A percentile compares a stretch with the other conserved stretches of the same genome.
Evolutionary conservation across 2,329 filamentous ascomycete species (phyloP).

Genomic region (Dendrostoma leiphaemia): DNA sequence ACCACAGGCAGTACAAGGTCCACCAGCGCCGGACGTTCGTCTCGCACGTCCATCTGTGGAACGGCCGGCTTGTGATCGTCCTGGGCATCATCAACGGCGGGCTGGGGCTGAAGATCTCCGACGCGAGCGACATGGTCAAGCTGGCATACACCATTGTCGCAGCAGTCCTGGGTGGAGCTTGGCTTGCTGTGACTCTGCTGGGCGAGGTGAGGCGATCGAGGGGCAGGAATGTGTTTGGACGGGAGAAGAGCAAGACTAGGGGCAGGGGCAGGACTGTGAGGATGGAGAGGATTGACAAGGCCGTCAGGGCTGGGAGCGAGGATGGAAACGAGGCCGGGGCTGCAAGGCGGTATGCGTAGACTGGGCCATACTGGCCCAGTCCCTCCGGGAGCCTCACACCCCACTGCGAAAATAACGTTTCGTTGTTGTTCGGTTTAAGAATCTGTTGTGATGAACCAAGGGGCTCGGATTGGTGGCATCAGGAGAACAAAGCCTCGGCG

Average conservation of each 20-base stretch:
- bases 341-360: not conserved
- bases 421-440: too few species aligned
- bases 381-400: too few species aligned
- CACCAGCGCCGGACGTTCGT: constrained; percentile 36
- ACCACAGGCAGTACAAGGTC: constrained; percentile 40
- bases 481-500: not conserved
- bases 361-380: too few species aligned
- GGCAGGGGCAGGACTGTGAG: not conserved
- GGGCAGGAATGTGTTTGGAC: not conserved
- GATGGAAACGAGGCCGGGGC: not conserved
- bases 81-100: constrained; percentile 46
- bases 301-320: not conserved
- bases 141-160: constrained; percentile 38
- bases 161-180: constrained; percentile 34
- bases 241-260: not conserved
- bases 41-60: constrained; percentile 42
- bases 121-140: constrained; percentile 26
- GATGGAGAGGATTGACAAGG: constrained; percentile 1
- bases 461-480: too few species aligned
- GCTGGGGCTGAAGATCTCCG: constrained; percentile 38
- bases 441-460: too few species aligned
- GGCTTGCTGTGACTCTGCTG: constrained; percentile 33
- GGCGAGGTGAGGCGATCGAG: constrained; percentile 27
- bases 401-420: too few species aligned
- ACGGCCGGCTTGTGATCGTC: constrained; percentile 37